Evolutionary conservation across 2,329 filamentous ascomycete genomes (phyloP).

Genomic region (Curvularia sp.): DNA sequence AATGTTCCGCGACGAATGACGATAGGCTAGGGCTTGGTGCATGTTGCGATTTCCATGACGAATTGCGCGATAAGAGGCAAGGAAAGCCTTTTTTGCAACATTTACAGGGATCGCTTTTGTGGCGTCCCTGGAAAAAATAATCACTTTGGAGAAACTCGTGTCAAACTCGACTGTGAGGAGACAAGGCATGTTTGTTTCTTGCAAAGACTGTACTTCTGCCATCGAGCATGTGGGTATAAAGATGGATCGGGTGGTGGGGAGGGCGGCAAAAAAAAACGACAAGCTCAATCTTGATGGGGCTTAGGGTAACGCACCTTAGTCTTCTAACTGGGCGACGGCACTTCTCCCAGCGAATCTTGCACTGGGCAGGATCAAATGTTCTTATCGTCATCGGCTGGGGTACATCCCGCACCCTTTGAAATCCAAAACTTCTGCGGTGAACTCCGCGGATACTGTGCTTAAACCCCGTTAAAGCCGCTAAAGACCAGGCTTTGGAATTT

Average conservation of each 20-base stretch:
- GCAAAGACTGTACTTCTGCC: neutral
- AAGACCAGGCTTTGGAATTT: neutral
- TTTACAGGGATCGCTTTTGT: neutral
- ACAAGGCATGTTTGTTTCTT: neutral
- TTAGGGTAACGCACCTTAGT: slow-evolving; percentile 1
- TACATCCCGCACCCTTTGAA: neutral
- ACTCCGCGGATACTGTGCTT: neutral
- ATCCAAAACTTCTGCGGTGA: neutral
- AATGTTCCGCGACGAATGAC: slow-evolving; percentile 6
- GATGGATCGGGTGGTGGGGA: slow-evolving; percentile 10
- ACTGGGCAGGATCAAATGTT: neutral
- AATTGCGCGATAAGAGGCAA: slow-evolving; percentile 22
- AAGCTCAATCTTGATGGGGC: slow-evolving; percentile 4
- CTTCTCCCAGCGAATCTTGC: neutral
- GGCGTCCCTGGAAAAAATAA: neutral
- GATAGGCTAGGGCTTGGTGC: slow-evolving; percentile 12
- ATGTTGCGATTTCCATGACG: slow-evolving; percentile 21
- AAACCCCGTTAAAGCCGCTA: neutral
- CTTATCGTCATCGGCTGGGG: neutral
- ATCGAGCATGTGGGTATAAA: neutral
- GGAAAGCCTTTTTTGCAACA: neutral
- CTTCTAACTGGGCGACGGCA: slow-evolving; percentile 9
- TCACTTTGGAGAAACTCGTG: neutral
- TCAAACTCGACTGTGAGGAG: neutral
- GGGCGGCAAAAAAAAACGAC: slow-evolving; percentile 7